phyloP scores from a whole-genome alignment of 1,284 basidiomycete genomes.

The Papiliotrema terrestris region DNA sequence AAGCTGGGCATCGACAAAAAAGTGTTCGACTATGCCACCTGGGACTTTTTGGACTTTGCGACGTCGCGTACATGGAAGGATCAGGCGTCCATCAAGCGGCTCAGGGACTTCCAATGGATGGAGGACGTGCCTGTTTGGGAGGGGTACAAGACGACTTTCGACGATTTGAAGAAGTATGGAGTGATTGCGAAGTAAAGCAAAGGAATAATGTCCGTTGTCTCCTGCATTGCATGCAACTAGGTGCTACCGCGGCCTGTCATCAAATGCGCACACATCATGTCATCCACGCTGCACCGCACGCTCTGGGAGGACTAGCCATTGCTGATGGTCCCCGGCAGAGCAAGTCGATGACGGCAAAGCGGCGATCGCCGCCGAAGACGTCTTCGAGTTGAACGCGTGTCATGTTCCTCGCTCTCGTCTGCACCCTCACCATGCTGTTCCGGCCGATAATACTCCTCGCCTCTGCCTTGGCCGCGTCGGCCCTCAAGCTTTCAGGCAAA shows the following conservation, averaged over 20 bases:
- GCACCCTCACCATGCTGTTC: neutral
- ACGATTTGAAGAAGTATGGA: neutral
- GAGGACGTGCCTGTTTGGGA: neutral
- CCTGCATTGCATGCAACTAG: too few species aligned
- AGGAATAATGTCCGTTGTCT: too few species aligned
- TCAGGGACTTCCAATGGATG: neutral
- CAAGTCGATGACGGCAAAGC: too few species aligned
- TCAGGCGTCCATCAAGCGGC: neutral
- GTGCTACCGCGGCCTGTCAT: too few species aligned
- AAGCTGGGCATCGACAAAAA: neutral
- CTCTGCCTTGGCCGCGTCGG: neutral
- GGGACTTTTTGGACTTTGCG: slow-evolving; percentile 3
- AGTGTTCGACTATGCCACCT: neutral
- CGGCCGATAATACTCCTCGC: neutral
- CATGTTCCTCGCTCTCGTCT: neutral
- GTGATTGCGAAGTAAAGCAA: neutral
- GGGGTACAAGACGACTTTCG: slow-evolving; percentile 1
- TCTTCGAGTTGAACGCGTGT: too few species aligned
- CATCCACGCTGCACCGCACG: too few species aligned
- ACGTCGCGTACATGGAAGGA: neutral
- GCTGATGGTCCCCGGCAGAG: too few species aligned
- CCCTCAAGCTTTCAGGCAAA: slow-evolving; percentile 17
- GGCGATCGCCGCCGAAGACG: too few species aligned
- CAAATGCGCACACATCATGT: too few species aligned
- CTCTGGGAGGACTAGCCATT: too few species aligned